These are phyloP conservation scores for Penicillium flavigenum DNA, from an alignment of 495 filamentous ascomycete species.

Conservation along the genomic window DNA sequence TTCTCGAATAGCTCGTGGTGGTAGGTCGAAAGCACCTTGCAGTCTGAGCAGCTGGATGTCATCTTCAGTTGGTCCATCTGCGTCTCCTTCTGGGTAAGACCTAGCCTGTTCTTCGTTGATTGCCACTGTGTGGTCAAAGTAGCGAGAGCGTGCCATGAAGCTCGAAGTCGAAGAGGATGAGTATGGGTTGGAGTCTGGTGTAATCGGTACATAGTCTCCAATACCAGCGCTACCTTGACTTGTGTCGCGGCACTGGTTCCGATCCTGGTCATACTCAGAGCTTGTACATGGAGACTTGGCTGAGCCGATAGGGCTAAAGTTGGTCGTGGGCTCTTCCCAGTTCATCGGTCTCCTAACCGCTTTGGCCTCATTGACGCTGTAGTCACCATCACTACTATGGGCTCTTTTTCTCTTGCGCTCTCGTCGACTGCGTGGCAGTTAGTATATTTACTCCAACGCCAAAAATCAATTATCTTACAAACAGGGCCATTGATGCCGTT, in stretches of 20 bases:
- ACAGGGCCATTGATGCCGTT: constrained; percentile 29
- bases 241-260: neutral
- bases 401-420: constrained; percentile 23
- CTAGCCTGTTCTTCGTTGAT: constrained; percentile 23
- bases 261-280: neutral
- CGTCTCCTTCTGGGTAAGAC: constrained; percentile 17
- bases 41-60: constrained; percentile 27
- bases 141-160: constrained; percentile 28
- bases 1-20: constrained; percentile 25
- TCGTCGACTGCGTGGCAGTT: constrained; percentile 14
- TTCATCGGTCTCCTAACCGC: constrained; percentile 5
- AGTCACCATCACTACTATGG: neutral
- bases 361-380: neutral
- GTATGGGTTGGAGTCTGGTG: constrained; percentile 23
- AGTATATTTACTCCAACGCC: neutral
- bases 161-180: constrained; percentile 15
- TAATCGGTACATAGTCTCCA: neutral
- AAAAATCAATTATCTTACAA: constrained; percentile 14
- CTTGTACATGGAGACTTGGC: neutral
- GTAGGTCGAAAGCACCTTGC: constrained; percentile 28
- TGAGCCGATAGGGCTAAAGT: neutral
- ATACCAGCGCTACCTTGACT: neutral
- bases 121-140: constrained; percentile 25
- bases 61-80: constrained; percentile 26
- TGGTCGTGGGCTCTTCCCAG: neutral